Base-by-base conservation (phyloP, 2,329 filamentous ascomycete genomes). In the Xylogone sp. region DNA sequence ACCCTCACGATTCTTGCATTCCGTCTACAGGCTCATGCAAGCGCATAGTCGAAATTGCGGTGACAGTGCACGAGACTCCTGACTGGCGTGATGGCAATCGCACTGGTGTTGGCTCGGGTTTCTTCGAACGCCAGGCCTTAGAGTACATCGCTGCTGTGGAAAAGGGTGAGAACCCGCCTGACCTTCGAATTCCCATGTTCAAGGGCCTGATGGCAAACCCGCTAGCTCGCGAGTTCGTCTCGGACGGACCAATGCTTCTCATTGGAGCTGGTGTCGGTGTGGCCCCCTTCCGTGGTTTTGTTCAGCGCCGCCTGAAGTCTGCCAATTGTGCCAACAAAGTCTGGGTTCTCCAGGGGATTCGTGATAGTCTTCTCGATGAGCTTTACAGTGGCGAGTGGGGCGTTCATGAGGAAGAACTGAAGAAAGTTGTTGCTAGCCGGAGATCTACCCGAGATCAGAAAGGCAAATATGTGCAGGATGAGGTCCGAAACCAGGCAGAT, bases 311-410 rank as follows among this genome's bases (percentile, higher is more conserved):
- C 12, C 78, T 97, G 52, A 93, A 93, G 78, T 94, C 91, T 56
- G 92, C 92, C 65, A 97, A 95, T 72, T 96, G 92, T 66, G 91
- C 90, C 56, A 97, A 97, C 77, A 97, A 97, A 74, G 93, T 97
- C 62, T 97, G 92, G 92, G 89, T 97, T 44, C 81, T 97, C 43
- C 92, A 97, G 72, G 92, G 92, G 39, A 85, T 96, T 44, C 87
- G 92, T n/a, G 94, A 99, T 71, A 91, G 88, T 21, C 82, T 96
- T 42, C 83, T 97, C 20, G 94, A 99, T 65, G 94, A 99, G 72
- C 85, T 99, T 42, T 99, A 99, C 75, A 90, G 86, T 53, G 94
- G 94, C 60, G 94, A 99, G 69, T 95, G 96, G 82, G 94, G 94
- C 46, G 90, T 94, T 2, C 88, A 96, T 63, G 93, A 97, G 67